Base-by-base conservation (phyloP, 2,329 filamentous ascomycete genomes). In the Sarocladium kiliense region DNA sequence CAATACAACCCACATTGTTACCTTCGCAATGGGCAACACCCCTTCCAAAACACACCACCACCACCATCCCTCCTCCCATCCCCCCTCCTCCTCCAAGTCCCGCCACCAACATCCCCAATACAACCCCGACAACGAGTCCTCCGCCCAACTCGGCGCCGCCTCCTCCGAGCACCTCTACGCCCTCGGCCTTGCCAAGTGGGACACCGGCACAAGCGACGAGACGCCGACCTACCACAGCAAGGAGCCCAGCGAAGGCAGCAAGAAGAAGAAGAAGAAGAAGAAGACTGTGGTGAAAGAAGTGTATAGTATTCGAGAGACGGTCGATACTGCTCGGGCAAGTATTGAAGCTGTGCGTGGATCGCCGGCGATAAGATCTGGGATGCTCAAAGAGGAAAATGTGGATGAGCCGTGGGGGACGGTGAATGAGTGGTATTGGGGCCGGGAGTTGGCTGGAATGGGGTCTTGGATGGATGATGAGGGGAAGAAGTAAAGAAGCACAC, bases 81-180 rank as follows among this genome's bases (percentile, higher is more conserved):
- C 19, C 45, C 7, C 27, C n/a, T 21, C 47, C 41, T 21, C 47
- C 41, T 57, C 54, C 36, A 55, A 50, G 32, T 37, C 34, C 25
- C 49, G 45, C 7, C 56, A 45, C 45, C 55, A 51, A 23, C 30
- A 5, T 23, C 47, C 58, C 12, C 57, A 59, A 25, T 57, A 56
- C 57, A 57, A 60, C 32, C 12, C 18, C n/a, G 45, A 36, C 56
- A 54, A 58, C 53, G 14, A 57, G n/a, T 56, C 58, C 18, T 53
- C 57, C 9, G 36, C 57, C 41, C 54, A 60, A 21, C 54, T n/a
- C 25, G 55, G 57, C 54, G 47, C 56, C 18, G 55, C 57, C 25
- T 37, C 50, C 14, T 27, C 37, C 11, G 55, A 53, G 14, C 26
- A 51, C 21, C 16, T 51, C 30, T 11, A 30, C 4, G 18, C 51